Percentiles rank a stretch among this genome's conserved stretches.
Conservation (phyloP, 176 grass and related monocot genomes). For the Oropetium thomaeum region DNA sequence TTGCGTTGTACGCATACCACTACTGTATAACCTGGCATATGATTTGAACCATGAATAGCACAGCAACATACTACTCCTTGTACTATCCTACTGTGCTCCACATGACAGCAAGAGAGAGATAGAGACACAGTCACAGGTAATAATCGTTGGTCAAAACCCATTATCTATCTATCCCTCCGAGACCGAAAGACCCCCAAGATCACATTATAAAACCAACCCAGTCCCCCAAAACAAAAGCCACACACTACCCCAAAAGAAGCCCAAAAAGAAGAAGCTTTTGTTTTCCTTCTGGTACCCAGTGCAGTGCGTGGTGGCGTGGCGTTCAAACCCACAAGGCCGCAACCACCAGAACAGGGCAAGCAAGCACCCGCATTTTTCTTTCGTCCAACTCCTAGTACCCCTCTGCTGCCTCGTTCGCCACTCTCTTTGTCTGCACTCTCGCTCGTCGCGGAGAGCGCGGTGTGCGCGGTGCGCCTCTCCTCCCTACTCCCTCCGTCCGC, state of each 20-base stretch:
- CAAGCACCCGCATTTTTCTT: background rate
- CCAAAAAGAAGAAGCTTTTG: background rate
- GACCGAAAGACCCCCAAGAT: constrained; percentile 20
- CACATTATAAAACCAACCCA: constrained; percentile 43
- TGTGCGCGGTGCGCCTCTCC: background rate
- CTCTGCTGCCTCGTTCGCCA: background rate
- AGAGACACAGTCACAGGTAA: background rate
- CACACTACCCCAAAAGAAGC: constrained; percentile 20
- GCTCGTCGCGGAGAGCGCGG: constrained; percentile 34
- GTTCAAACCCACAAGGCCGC: background rate
- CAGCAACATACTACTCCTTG: background rate
- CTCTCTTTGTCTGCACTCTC: constrained; percentile 36
- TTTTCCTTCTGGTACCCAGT: background rate
- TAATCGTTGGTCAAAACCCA: background rate
- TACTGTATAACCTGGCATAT: background rate
- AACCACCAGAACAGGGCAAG: background rate
- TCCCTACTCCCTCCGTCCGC: background rate
- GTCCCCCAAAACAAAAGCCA: constrained; percentile 35
- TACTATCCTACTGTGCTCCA: background rate
- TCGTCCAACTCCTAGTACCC: background rate
- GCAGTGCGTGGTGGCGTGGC: background rate
- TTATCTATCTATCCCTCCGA: background rate
- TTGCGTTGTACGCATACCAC: background rate
- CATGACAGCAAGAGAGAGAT: background rate
- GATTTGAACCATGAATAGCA: background rate